Evolutionary conservation across 2,329 filamentous ascomycete genomes (phyloP), one percentile per base, ranked within the genome.

Genomic region (Fusarium sp.): DNA sequence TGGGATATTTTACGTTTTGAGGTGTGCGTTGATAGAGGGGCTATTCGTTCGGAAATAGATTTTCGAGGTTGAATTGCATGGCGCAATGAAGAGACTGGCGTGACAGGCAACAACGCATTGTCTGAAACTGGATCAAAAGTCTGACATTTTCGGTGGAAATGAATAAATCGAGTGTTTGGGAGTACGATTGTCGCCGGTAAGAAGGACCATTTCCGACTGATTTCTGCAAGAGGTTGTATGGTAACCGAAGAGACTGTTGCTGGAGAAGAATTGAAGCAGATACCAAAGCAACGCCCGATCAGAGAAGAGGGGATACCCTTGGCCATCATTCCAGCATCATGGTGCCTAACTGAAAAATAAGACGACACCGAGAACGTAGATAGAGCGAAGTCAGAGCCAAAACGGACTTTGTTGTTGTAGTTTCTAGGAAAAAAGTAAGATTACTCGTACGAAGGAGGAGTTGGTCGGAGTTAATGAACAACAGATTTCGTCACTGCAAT

Each of bases 281-380:
- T 77, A 67, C 79, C 77, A 63, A 81, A 75, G 73, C 78, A 79
- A 77, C 80, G 80, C 75, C 80, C 79, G 63, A 80, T 69, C 72
- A 81, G 77, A 81, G 80, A 79, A 70, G 79, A 79, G 67, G 79
- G 78, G 68, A 80, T 77, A 75, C 76, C 79, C 79, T 80, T 84
- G 79, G 82, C 82, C 83, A 85, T 85, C 73, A 79, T 81, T 72
- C 76, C 78, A 75, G 77, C 75, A 81, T 68, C 83, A 85, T 85
- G 81, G 78, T 79, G 79, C 66, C 78, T 74, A 70, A 53, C 69
- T 65, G 65, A 33, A 75, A 61, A 71, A 75, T 68, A 74, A 73
- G 68, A 57, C 67, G 70, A 60, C 72, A 71, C 69, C 61, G 59
- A 61, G 57, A 65, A 62, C 65, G 69, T 60, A 60, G 26, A 66